Percentiles rank a stretch among this genome's conserved stretches.
Conservation (phyloP, 805 yeast genomes). For the Tetrapisispora fleetii region DNA sequence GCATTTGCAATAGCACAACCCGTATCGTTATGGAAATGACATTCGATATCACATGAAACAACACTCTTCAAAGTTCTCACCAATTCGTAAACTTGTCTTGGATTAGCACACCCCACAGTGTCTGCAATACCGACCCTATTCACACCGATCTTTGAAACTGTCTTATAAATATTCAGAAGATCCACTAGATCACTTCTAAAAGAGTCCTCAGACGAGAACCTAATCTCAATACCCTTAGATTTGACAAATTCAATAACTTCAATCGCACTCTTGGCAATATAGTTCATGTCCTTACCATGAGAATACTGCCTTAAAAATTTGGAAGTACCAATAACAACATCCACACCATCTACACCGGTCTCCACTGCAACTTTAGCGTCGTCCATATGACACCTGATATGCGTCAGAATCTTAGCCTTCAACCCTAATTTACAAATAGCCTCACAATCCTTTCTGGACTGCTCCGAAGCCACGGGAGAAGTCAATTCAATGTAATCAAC, state of each 20-base stretch:
- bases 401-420: slow-evolving; percentile 91
- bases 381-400: slow-evolving; percentile 97
- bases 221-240: slow-evolving; percentile 90
- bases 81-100: slow-evolving; percentile 95
- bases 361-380: slow-evolving; percentile 95
- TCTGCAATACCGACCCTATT: slow-evolving; percentile 98
- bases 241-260: slow-evolving; percentile 97
- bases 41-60: slow-evolving; percentile 93
- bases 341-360: slow-evolving; percentile 98
- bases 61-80: slow-evolving; percentile 88
- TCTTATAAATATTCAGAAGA: slow-evolving; percentile 85
- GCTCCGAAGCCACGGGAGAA: slow-evolving; percentile 98
- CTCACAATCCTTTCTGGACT: slow-evolving; percentile 86
- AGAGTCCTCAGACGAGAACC: slow-evolving; percentile 94
- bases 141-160: slow-evolving; percentile 95
- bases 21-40: slow-evolving; percentile 98
- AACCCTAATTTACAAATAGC: slow-evolving; percentile 97
- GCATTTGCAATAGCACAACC: slow-evolving; percentile 99
- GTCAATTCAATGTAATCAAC: slow-evolving; percentile 97
- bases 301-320: slow-evolving; percentile 89
- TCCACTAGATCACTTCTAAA: slow-evolving; percentile 96
- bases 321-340: slow-evolving; percentile 95
- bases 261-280: slow-evolving; percentile 88
- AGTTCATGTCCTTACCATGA: slow-evolving; percentile 98
- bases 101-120: slow-evolving; percentile 98